phyloP scores from a whole-genome alignment of 2,329 filamentous ascomycete genomes.

The Alternaria atra region DNA sequence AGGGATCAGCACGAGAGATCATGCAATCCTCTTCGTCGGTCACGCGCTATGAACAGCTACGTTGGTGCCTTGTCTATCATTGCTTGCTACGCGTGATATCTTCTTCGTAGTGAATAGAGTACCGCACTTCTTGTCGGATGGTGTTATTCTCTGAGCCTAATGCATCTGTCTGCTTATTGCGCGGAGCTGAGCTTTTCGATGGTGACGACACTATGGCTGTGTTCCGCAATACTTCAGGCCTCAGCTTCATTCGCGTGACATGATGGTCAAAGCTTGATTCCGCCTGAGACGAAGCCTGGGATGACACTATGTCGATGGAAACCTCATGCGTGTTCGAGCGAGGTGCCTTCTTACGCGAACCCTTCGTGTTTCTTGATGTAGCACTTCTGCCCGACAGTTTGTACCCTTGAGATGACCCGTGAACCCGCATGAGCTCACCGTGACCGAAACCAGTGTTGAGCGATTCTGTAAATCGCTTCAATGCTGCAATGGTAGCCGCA shows the following conservation, averaged over 20 bases:
- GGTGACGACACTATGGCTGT: background rate
- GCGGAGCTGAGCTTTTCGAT: background rate
- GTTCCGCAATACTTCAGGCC: background rate
- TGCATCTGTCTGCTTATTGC: too few relatives aligned
- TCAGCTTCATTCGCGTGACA: background rate
- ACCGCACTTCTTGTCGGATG: background rate
- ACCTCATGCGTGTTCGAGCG: background rate
- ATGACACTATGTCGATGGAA: background rate
- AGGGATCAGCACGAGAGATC: too few relatives aligned
- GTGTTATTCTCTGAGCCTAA: background rate
- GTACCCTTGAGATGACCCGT: slow-evolving; percentile 13
- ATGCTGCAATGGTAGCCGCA: slow-evolving; percentile 19
- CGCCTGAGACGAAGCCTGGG: background rate
- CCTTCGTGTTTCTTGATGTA: background rate
- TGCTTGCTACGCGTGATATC: background rate
- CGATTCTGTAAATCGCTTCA: slow-evolving; percentile 22
- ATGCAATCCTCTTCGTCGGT: background rate
- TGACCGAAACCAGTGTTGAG: slow-evolving; percentile 26
- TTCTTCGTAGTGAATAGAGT: background rate
- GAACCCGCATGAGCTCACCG: slow-evolving; percentile 20
- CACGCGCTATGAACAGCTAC: background rate
- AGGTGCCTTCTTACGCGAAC: background rate
- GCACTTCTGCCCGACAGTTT: slow-evolving; percentile 16
- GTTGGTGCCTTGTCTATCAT: background rate
- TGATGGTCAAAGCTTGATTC: background rate